Base-by-base conservation (phyloP, 345 rosid genomes). In the Eucalyptus melliodora region DNA sequence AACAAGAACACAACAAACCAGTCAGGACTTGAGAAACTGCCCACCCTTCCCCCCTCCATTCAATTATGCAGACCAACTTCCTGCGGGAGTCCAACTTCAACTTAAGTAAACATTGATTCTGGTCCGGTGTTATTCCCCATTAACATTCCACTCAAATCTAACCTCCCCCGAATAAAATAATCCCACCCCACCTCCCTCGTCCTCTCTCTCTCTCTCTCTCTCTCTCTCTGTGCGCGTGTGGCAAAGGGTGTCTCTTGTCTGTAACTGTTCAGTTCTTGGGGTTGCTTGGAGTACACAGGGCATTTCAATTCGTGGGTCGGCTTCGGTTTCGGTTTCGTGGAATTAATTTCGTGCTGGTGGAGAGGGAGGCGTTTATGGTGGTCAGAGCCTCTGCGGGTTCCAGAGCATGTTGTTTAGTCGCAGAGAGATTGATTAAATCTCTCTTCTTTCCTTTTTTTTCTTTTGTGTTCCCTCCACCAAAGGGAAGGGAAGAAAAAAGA, bases 291-390 rank as follows among this genome's bases (percentile, higher is more conserved):
- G 82, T 10, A 5, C 82, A 72, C 45, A 19, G 82, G 45, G 82
- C 45, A 72, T 72, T 72, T 72, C 82, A 72, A 72, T 72, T 72
- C 45, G 82, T 72, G 90, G 87, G 91, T 89, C 37, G n/a, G n/a
- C n/a, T n/a, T n/a, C n/a, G 67, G 91, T 90, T 86, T 67, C n/a
- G 14, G 50, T 53, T 53, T 87, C 55, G 49, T 7, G 90, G 72
- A 62, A 86, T 88, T 62, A 87, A 89, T 88, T 88, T 86, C 89
- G 42, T 87, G 87, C 16, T 67, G 40, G 47, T 86, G 83, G 67
- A 53, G 87, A 40, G 67, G 67, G 0, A 47, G 50, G 50, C 5
- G 14, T 47, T 47, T 47, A 47, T 47, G 50, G 50, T 11, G 50
- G 50, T 47, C 50, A 42, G 50, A 47, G 14, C 50, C 50, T 47